These are phyloP conservation scores for Neopestalotiopsis sp. DNA, from an alignment of 2,329 filamentous ascomycete species.

Conservation along the genomic window DNA sequence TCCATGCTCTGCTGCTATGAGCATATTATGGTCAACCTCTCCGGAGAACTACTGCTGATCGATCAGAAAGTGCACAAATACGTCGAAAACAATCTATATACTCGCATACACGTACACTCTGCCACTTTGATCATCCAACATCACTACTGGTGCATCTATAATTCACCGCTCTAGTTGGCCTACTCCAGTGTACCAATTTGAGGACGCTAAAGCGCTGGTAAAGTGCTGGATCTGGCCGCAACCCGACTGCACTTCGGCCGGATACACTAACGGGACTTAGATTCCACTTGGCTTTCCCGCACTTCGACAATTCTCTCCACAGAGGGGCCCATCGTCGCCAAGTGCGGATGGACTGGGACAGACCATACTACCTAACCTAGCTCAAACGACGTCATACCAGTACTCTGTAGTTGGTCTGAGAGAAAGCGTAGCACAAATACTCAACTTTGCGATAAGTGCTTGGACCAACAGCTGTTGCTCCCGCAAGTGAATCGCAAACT, in stretches of 20 bases:
- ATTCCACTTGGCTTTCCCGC: slow-evolving; percentile 1
- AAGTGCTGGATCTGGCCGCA: background rate
- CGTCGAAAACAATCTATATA: too few relatives aligned
- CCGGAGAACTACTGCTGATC: too few relatives aligned
- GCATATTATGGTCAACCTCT: too few relatives aligned
- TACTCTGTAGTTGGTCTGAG: background rate
- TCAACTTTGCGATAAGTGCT: too few relatives aligned
- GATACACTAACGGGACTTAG: background rate
- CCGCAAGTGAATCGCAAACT: background rate
- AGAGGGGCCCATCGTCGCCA: background rate
- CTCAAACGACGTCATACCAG: background rate
- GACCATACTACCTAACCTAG: background rate
- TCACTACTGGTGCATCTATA: too few relatives aligned
- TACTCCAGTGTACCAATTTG: background rate
- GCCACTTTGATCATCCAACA: too few relatives aligned
- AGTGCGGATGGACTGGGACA: background rate
- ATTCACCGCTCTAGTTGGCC: too few relatives aligned
- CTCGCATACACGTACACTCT: too few relatives aligned
- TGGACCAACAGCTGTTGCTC: too few relatives aligned
- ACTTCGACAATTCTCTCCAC: background rate
- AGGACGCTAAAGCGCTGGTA: background rate
- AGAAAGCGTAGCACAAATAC: background rate
- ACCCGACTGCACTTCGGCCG: background rate
- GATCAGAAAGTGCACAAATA: too few relatives aligned
- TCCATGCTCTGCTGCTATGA: too few relatives aligned